Base-by-base conservation (phyloP, 345 rosid species). In the Eucalyptus dawsonii region DNA sequence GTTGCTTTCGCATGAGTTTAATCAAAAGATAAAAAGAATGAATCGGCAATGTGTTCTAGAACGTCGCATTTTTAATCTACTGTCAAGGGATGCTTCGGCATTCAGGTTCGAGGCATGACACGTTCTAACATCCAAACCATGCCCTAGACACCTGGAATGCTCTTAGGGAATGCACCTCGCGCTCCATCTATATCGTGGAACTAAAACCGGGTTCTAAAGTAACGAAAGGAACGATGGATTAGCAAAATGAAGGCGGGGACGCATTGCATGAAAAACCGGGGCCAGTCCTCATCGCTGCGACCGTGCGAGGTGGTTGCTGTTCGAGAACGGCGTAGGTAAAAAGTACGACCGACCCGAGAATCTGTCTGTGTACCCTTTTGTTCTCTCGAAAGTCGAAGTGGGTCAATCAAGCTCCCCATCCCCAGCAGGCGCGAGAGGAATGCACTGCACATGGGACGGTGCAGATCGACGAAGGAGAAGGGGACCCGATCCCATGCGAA, bases 11-110 rank as follows among this genome's bases (percentile, higher is more conserved):
- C 2, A 17, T 53, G 24, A 0, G 0, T 53, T 53, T 53, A 53
- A 53, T 53, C 0, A 0, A 53, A 53, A 53, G 0, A 53, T 53
- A 53, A 53, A 51, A 53, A 53, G 4, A 53, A 53, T 19, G 2
- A 0, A 19, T 19, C 0, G 4, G 9, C 8, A 0, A 53, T 2
- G 4, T 0, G 1, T 17, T 0, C 0, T 53, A 53, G 0, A 1
- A 53, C 4, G 0, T 53, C 0, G 22, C 4, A 17, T 53, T 53
- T 17, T 53, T 53, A 19, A 19, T 17, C 2, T 0, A 53, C 0
- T 0, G 4, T 17, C 9, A 0, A 53, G 22, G 0, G 56, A 53
- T 53, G 10, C 1, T 17, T 0, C 0, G 2, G 3, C 1, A 0
- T 1, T 51, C 0, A 1, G 24, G 1, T 53, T 53, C 4, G 0